phyloP scores from a whole-genome alignment of 2,329 filamentous ascomycete species.

The Colletotrichum godetiae region DNA sequence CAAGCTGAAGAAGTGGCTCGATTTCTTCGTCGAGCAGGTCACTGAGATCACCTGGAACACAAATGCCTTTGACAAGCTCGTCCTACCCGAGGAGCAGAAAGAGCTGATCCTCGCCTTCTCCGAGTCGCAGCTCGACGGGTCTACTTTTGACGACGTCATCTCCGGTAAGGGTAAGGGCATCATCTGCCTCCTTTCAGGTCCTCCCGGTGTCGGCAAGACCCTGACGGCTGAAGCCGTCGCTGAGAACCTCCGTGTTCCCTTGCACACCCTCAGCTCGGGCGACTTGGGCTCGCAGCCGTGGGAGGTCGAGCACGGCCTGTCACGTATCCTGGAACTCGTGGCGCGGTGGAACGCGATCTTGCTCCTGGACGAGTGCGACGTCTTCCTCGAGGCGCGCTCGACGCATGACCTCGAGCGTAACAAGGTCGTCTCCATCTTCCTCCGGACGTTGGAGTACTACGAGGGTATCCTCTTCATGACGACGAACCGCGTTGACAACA shows the following conservation, averaged over 20 bases:
- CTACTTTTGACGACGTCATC: constrained; percentile 64
- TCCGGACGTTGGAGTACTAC: constrained; percentile 60
- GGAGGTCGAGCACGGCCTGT: constrained; percentile 72
- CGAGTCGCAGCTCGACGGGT: constrained; percentile 56
- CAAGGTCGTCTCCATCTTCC: constrained; percentile 50
- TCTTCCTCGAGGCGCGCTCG: constrained; percentile 54
- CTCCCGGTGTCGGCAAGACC: constrained; percentile 62
- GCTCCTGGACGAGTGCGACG: constrained; percentile 53
- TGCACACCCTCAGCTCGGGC: constrained; percentile 69
- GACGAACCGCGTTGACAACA: constrained; percentile 57
- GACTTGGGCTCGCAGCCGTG: constrained; percentile 76
- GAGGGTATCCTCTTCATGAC: constrained; percentile 61
- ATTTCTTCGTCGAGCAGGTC: constrained; percentile 60
- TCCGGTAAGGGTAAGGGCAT: constrained; percentile 63
- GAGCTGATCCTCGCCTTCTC: constrained; percentile 63
- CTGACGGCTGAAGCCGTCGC: constrained; percentile 61
- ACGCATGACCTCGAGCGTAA: constrained; percentile 48
- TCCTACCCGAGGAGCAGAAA: constrained; percentile 61
- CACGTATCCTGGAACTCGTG: constrained; percentile 70
- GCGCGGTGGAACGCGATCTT: constrained; percentile 60
- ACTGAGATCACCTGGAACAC: constrained; percentile 59
- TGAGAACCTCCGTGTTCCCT: constrained; percentile 59
- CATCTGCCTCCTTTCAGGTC: constrained; percentile 60
- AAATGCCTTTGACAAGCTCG: constrained; percentile 60
- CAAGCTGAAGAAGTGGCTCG: constrained; percentile 60